Evolutionary conservation across 2,329 filamentous ascomycete species (phyloP).

Genomic region (Ceratocystis albifundus): DNA sequence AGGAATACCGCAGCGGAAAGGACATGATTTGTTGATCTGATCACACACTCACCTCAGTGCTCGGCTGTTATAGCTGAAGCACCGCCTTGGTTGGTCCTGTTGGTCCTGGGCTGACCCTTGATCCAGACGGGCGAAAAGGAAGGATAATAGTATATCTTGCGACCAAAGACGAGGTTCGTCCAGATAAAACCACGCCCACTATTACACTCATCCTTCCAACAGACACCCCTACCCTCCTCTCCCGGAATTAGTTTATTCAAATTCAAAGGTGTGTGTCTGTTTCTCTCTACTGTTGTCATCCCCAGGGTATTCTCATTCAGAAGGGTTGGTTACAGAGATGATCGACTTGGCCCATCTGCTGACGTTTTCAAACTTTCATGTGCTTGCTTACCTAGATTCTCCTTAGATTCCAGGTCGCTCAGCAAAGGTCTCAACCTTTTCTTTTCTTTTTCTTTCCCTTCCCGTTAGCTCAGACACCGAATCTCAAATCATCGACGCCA

Average conservation of each 20-base stretch:
- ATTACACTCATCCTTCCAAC: background rate
- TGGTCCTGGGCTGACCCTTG: too few relatives aligned
- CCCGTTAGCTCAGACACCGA: constrained; percentile 9
- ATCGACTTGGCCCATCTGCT: constrained; percentile 3
- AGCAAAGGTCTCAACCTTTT: constrained; percentile 2
- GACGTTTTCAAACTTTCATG: background rate
- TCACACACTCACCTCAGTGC: constrained; percentile 4
- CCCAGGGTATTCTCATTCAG: background rate
- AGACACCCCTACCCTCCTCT: background rate
- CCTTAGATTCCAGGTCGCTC: background rate
- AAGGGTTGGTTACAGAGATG: constrained; percentile 10
- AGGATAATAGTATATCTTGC: background rate
- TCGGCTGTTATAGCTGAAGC: constrained; percentile 10
- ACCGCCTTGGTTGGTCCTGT: background rate
- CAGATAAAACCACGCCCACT: constrained; percentile 1
- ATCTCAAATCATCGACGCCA: background rate
- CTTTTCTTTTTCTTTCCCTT: constrained; percentile 1
- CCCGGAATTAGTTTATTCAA: constrained; percentile 2
- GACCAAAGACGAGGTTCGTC: background rate
- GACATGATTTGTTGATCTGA: constrained; percentile 10
- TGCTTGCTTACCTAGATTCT: background rate
- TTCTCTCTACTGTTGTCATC: background rate
- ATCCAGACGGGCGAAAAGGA: background rate
- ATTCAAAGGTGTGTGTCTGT: background rate
- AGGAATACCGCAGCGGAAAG: background rate